phyloP scores from a whole-genome alignment of 1,284 basidiomycete genomes.

The Rhodofomes roseus region DNA sequence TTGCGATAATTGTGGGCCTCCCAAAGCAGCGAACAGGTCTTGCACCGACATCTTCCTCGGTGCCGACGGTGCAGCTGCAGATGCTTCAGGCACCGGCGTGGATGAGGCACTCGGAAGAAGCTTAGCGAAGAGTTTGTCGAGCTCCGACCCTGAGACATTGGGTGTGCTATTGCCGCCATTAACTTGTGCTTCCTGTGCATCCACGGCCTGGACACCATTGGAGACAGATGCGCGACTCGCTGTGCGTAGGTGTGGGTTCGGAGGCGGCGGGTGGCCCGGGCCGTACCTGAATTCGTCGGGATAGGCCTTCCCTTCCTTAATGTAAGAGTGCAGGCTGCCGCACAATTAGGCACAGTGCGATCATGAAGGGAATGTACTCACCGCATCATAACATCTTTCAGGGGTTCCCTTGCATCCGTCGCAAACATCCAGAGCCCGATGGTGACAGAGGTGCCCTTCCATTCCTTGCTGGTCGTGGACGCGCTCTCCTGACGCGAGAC shows the following conservation, averaged over 20 bases:
- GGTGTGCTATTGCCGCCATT: not conserved
- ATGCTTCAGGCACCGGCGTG: conserved; percentile 12
- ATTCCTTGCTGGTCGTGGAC: conserved; percentile 22
- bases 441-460: conserved; percentile 56
- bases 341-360: not conserved
- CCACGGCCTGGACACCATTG: too few relatives aligned
- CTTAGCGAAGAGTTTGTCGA: conserved; percentile 63
- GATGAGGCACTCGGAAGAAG: conserved; percentile 28
- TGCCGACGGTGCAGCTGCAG: conserved; percentile 13
- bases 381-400: conserved; percentile 68
- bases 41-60: conserved; percentile 20
- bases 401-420: conserved; percentile 63
- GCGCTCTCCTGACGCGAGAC: conserved; percentile 4
- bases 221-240: conserved; percentile 17
- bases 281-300: conserved; percentile 68
- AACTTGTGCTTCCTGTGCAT: not conserved
- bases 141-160: conserved; percentile 37
- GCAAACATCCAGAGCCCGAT: conserved; percentile 82
- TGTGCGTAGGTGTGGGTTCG: conserved; percentile 36
- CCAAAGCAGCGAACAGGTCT: conserved; percentile 22
- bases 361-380: too few relatives aligned
- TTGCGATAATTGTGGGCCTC: conserved; percentile 3
- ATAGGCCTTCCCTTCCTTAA: conserved; percentile 60
- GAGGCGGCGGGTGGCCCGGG: conserved; percentile 57
- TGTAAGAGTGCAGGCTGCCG: conserved; percentile 57